phyloP scores from a whole-genome alignment of 108 stramenopile species.

The Aurantiochytrium sp. region DNA sequence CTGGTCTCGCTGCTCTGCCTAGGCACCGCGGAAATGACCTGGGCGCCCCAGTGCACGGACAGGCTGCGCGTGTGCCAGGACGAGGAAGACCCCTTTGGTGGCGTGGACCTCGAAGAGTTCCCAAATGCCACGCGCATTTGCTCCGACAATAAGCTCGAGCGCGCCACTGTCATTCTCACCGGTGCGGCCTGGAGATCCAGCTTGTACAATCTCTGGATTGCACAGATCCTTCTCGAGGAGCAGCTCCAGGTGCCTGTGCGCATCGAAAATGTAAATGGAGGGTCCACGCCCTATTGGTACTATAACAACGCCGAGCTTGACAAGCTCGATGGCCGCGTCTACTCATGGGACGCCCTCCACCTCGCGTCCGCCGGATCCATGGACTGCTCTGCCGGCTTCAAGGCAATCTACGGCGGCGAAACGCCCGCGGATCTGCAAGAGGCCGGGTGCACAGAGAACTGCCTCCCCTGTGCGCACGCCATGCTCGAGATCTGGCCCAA shows the following conservation, averaged over 20 bases:
- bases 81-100: not conserved
- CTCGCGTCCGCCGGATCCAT: not conserved
- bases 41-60: constrained; percentile 1
- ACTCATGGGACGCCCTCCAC: not conserved
- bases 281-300: not conserved
- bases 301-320: not conserved
- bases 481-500: constrained; percentile 3
- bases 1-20: too few relatives aligned
- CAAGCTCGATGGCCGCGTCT: not conserved
- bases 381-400: constrained; percentile 1
- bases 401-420: not conserved
- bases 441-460: not conserved
- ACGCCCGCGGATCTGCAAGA: not conserved
- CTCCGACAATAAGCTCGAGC: not conserved
- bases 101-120: not conserved
- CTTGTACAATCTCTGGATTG: constrained; percentile 16
- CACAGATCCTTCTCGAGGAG: constrained; percentile 2
- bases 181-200: not conserved
- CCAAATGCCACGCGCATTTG: not conserved
- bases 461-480: constrained; percentile 17
- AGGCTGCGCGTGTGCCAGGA: not conserved
- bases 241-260: constrained; percentile 16
- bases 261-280: constrained; percentile 4
- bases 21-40: not conserved
- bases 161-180: not conserved